A percentile compares a stretch with the other conserved stretches of the same genome.
Evolutionary conservation across 2,329 filamentous ascomycete genomes (phyloP).

Genomic region (Ustilaginoidea virens): DNA sequence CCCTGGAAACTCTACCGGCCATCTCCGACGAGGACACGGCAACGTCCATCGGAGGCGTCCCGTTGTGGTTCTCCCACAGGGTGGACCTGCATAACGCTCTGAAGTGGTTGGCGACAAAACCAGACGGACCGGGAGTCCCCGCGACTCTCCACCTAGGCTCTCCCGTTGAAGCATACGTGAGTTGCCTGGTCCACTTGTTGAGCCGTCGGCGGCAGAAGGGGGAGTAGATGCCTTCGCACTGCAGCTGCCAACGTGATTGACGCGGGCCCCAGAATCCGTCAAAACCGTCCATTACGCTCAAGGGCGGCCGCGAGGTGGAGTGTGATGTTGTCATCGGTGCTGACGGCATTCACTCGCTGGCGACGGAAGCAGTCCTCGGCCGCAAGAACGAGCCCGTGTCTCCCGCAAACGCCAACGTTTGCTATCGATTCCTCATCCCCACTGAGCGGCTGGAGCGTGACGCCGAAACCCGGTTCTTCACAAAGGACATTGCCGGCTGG

Average conservation of each 20-base stretch:
- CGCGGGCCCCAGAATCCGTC: conserved; percentile 14
- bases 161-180: conserved; percentile 13
- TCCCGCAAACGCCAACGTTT: conserved; percentile 15
- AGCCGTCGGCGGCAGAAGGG: no score
- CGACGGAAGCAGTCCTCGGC: conserved; percentile 13
- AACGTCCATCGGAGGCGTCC: conserved; percentile 12
- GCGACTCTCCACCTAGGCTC: conserved; percentile 11
- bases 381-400: conserved; percentile 11
- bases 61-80: conserved; percentile 21
- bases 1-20: conserved; percentile 8
- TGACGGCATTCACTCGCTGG: conserved; percentile 25
- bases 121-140: conserved; percentile 11
- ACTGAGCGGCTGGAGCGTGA: conserved; percentile 14
- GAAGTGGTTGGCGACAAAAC: conserved; percentile 16
- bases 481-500: conserved; percentile 11
- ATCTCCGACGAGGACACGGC: conserved; percentile 8
- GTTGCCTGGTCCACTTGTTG: no score
- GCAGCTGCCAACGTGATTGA: no score
- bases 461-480: conserved; percentile 15
- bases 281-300: conserved; percentile 13
- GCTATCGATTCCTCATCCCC: conserved; percentile 21
- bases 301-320: conserved; percentile 12
- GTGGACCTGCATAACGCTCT: conserved; percentile 24
- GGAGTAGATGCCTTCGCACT: neutral
- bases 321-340: conserved; percentile 27